Evolutionary conservation across 2,329 filamentous ascomycete genomes (phyloP), one percentile per base, ranked within the genome.

Genomic region (Ophiostoma perfectum): DNA sequence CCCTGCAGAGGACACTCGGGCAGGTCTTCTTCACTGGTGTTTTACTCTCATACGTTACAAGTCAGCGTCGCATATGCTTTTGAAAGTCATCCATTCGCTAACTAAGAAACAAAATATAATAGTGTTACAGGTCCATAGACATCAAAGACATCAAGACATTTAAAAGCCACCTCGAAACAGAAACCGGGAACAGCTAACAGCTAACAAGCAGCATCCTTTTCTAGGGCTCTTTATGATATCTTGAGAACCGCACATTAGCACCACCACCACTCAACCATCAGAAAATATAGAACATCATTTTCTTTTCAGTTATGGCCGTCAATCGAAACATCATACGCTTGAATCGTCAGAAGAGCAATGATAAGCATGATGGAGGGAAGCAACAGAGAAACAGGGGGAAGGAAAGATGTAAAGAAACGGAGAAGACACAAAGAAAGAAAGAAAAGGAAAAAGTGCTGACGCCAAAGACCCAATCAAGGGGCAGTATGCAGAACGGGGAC

Each of bases 1-100:
- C 27, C 27, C 2, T 27, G 27, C 27, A 27, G 27, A 27, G 27
- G 27, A 27, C 27, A 27, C 27, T 27, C 27, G 27, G 27, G 27
- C 27, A 27, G 2, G 27, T 27, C 27, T 27, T 27, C 27, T 27
- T 27, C 27, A 27, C 27, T 2, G 27, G 27, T 27, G 27, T 27
- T 27, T 27, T 27, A 2, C 2, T 27, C 27, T 27, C 27, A 8
- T 3, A 44, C 42, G 42, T 44, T 44, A 8, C 42, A 44, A 44
- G 42, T 12, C 11, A 12, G 27, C 27, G 27, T 27, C 27, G 27
- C 27, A 27, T 27, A 27, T 27, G 42, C 11, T 44, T 6, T 60
- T 39, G 38, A 60, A 60, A 18, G 55, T 60, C 38, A 60, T 60
- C 38, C 55, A 60, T 60, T 60, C 27, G 55, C 55, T 60, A 60